Evolutionary conservation across 2,329 filamentous ascomycete species (phyloP), one percentile per base, ranked within the genome.

Genomic region (Stachybotrys elegans): DNA sequence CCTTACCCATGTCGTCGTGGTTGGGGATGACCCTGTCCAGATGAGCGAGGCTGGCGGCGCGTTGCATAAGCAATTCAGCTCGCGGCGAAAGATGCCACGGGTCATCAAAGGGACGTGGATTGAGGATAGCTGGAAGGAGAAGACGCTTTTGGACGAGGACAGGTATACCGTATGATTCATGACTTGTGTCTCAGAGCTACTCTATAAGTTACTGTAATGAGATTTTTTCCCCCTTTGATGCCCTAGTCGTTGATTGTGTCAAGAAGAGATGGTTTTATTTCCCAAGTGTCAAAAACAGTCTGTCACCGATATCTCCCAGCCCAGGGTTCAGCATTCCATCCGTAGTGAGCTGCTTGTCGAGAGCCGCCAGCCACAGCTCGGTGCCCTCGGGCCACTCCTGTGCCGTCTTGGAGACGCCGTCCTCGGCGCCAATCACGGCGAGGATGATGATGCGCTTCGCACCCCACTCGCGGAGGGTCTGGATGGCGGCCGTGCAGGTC

Each of bases 271-370:
- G n/a, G n/a, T n/a, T 23, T 44, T 60, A 94, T 64, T 95, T 95
- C 19, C 90, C 91, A 62, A 92, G 78, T 0, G 91, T 95, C 68
- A 94, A 70, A 67, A 92, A 96, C 66, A 97, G 65, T 40, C 92
- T 73, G 68, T 97, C 92, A 1, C 92, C 92, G 45, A 96, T 83
- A 67, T 96, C 92, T 2, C 91, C 92, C 51, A 96, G 58, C 0
- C 92, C 92, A 1, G 91, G 91, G 70, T 85, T 86, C 51, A 96
- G 83, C 90, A 96, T 95, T 8, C 92, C 91, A 51, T 74, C 76
- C n/a, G 77, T 72, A 51, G 90, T 88, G 43, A 93, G 72, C 59
- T 79, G 76, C 50, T 69, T 69, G 64, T 97, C 92, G 17, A 95
- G 74, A 1, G 81, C 89, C 0, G 88, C 92, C 31, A 92, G 73